A percentile compares a stretch with the other conserved stretches of the same genome.
Evolutionary conservation across 129 eudicot genomes (phyloP).

Genomic region (Tagetes erecta): DNA sequence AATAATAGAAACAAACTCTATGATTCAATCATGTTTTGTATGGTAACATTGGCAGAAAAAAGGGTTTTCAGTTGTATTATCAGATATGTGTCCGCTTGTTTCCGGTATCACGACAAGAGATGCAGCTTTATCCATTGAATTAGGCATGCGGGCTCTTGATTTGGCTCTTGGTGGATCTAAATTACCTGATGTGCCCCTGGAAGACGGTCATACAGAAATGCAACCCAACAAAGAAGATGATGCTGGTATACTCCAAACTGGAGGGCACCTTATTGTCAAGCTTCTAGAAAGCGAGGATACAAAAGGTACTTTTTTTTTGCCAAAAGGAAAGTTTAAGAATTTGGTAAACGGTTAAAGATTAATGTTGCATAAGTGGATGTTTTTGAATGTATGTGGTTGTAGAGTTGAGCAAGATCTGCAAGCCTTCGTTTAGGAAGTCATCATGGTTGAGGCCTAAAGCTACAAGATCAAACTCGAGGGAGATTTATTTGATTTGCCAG

Average conservation of each 20-base stretch:
- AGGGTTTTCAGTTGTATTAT: constrained; percentile 78
- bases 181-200: constrained; percentile 19
- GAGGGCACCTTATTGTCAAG: constrained; percentile 85
- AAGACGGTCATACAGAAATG: constrained; percentile 12
- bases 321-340: background rate
- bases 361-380: background rate
- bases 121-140: constrained; percentile 83
- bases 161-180: constrained; percentile 70
- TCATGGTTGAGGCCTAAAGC: constrained; percentile 95
- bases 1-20: background rate
- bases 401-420: constrained; percentile 81
- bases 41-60: constrained; percentile 50
- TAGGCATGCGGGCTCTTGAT: constrained; percentile 87
- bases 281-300: constrained; percentile 88
- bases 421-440: constrained; percentile 71
- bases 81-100: constrained; percentile 96
- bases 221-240: constrained; percentile 30
- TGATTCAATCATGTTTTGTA: background rate
- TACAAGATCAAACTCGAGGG: constrained; percentile 81
- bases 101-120: constrained; percentile 88
- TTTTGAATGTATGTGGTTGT: constrained; percentile 21
- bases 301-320: constrained; percentile 49
- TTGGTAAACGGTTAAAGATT: background rate
- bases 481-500: constrained; percentile 87
- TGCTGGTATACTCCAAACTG: constrained; percentile 50